Base-by-base conservation (phyloP, 2,329 filamentous ascomycete species). In the Fusarium sp. region DNA sequence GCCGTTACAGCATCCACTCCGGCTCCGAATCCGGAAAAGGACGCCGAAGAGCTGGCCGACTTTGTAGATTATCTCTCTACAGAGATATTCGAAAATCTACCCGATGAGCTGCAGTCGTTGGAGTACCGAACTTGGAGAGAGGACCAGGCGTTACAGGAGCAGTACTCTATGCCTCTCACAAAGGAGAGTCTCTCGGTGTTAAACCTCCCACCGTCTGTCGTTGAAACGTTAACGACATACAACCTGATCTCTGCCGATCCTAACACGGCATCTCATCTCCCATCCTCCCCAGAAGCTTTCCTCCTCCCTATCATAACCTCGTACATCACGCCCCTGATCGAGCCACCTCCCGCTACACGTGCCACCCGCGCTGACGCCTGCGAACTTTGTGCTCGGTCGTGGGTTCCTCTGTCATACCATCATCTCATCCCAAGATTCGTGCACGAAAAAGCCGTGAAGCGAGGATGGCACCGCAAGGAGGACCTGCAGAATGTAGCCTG, bases 401-500 rank as follows among this genome's bases (percentile, higher is more conserved):
- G 92, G 88, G 88, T 96, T 24, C 88, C 89, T 11, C 80, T 96
- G 66, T 92, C 91, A 2, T 97, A 96, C 77, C 94, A 97, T 77
- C 94, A 97, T 81, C 83, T 97, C 45, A 94, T 97, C 57, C 94
- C 94, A n/a, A 87, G 89, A 43, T 87, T 88, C 45, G 90, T 93
- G 63, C 93, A 97, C 79, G 89, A 87, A 10, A 93, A 94, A 77
- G 92, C 88, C 6, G 78, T 93, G 42, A 93, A 92, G 83, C 84
- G 92, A 44, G 91, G 91, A 2, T 97, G 93, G 93, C 92, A 95
- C 82, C 86, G 87, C 6, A 88, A 89, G 68, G 92, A 92, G 78
- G 88, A 90, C 80, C 78, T 97, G 79, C 89, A 92, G 75, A 94
- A 90, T 77, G 94, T 96, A 22, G 93, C 94, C 15, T 97, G 93